These are phyloP conservation scores for Handroanthus guayacan DNA, from an alignment of 257 asterid species.

Conservation along the genomic window DNA sequence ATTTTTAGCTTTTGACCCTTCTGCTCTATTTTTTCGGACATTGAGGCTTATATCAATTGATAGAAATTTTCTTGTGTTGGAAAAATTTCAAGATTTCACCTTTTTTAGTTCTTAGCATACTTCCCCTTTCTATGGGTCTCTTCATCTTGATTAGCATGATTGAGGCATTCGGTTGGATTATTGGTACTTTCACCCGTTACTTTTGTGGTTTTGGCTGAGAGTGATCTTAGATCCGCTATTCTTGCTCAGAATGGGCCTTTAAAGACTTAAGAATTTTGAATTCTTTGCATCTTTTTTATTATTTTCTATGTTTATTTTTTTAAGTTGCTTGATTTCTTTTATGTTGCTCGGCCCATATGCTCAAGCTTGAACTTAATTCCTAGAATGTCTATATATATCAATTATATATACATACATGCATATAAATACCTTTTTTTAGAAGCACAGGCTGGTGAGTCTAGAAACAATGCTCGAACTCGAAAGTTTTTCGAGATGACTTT, in stretches of 20 bases:
- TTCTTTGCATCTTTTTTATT: background rate
- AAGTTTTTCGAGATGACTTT: no score
- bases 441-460: no score
- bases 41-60: background rate
- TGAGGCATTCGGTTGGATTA: background rate
- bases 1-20: background rate
- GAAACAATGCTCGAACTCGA: no score
- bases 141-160: background rate
- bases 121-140: no score
- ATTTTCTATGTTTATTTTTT: background rate
- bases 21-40: background rate
- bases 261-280: background rate
- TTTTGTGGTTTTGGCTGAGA: background rate
- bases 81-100: background rate
- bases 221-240: background rate
- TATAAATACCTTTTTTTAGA: no score
- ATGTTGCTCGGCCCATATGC: no score
- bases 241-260: background rate
- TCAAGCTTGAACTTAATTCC: no score
- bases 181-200: background rate
- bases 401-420: no score
- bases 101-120: background rate
- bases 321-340: background rate
- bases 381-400: no score
- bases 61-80: background rate